A percentile compares a stretch with the other conserved stretches of the same genome.
Evolutionary conservation across 2,329 filamentous ascomycete genomes (phyloP).

Genomic region (Cladosporium oxysporum): DNA sequence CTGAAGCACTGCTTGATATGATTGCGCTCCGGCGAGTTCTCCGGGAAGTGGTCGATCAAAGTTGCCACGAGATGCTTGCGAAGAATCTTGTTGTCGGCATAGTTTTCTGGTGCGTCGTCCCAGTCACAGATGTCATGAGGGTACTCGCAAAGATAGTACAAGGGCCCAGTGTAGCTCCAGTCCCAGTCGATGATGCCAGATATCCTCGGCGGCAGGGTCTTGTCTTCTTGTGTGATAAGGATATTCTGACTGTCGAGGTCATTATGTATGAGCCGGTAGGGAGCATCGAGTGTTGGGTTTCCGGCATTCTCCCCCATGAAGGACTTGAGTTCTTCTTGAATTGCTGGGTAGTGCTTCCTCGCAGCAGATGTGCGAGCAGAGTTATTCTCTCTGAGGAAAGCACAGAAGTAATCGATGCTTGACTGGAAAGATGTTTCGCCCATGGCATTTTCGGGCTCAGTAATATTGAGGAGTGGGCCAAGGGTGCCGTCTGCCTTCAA

Average conservation of each 20-base stretch:
- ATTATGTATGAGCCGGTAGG: slow-evolving; percentile 22
- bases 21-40: slow-evolving; percentile 9
- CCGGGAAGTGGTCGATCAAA: not conserved
- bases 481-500: slow-evolving; percentile 18
- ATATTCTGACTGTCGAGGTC: slow-evolving; percentile 25
- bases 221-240: not conserved
- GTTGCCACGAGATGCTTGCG: slow-evolving; percentile 22
- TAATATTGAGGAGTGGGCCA: slow-evolving; percentile 9
- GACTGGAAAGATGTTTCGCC: not conserved
- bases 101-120: not conserved
- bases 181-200: slow-evolving; percentile 28
- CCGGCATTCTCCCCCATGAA: not conserved
- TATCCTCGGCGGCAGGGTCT: not conserved
- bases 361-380: not conserved
- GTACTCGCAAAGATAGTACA: slow-evolving; percentile 24
- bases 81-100: slow-evolving; percentile 20
- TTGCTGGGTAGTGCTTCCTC: not conserved
- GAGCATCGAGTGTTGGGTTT: slow-evolving; percentile 8
- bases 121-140: slow-evolving; percentile 23
- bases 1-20: slow-evolving; percentile 19
- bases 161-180: slow-evolving; percentile 13
- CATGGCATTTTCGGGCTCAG: not conserved
- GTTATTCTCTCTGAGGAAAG: not conserved
- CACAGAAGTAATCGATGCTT: not conserved
- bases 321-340: not conserved